Evolutionary conservation across 1,139 yeast species (phyloP).

Genomic region (Saccharomyces hybrid): DNA sequence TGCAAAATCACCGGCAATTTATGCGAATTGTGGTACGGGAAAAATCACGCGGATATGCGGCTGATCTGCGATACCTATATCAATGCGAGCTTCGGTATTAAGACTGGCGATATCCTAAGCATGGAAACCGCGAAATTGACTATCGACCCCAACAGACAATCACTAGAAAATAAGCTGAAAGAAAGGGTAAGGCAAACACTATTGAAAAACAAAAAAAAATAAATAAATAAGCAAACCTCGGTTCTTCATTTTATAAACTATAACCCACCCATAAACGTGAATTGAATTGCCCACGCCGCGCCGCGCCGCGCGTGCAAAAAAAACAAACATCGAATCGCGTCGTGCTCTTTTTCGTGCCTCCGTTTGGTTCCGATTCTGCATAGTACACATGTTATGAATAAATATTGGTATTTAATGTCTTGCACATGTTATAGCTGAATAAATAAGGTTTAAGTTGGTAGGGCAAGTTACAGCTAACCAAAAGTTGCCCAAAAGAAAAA

Average conservation of each 20-base stretch:
- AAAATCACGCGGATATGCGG: constrained; percentile 17
- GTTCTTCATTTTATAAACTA: not conserved
- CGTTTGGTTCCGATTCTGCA: not conserved
- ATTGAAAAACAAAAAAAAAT: not conserved
- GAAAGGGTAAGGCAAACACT: constrained; percentile 10
- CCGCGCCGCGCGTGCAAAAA: not conserved
- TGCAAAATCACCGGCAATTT: constrained; percentile 23
- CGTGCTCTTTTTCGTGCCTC: not conserved
- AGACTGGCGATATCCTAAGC: constrained; percentile 1
- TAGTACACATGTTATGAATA: not conserved
- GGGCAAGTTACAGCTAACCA: not conserved
- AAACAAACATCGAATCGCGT: not conserved
- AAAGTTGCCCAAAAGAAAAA: not conserved
- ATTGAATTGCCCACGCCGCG: not conserved
- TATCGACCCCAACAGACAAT: constrained; percentile 19
- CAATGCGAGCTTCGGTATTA: constrained; percentile 12
- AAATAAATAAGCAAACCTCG: not conserved
- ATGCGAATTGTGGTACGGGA: constrained; percentile 20
- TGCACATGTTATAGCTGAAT: not conserved
- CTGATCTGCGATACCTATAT: constrained; percentile 17
- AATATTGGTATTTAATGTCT: not conserved
- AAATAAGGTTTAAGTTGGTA: not conserved
- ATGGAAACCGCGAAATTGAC: not conserved
- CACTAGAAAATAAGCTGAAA: constrained; percentile 21
- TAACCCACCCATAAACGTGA: not conserved